Conservation (phyloP, 1,284 basidiomycete genomes). For the Ganoderma sp. region DNA sequence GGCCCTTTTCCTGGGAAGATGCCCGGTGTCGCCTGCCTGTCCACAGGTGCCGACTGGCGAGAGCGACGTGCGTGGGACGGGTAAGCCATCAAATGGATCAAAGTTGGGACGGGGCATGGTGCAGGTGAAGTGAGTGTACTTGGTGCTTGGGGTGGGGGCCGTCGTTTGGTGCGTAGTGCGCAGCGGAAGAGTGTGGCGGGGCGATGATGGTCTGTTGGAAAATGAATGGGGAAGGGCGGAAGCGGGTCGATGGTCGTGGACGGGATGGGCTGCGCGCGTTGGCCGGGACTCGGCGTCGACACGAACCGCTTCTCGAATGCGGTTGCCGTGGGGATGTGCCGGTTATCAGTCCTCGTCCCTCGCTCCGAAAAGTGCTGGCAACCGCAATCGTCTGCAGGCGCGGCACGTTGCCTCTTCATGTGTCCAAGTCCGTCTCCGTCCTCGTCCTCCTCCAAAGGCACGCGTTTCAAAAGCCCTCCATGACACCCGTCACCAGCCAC, state of each 20-base stretch:
- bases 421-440: not conserved
- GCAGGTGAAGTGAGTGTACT: too few species aligned
- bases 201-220: not conserved
- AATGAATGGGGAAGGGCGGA: not conserved
- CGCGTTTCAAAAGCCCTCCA: slow-evolving; percentile 7
- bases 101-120: too few species aligned
- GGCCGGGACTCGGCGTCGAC: not conserved
- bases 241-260: not conserved
- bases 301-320: not conserved
- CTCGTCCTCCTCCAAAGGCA: not conserved
- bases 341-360: not conserved
- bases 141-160: not conserved
- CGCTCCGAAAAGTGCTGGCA: not conserved
- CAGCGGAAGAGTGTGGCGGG: not conserved
- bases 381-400: slow-evolving; percentile 2
- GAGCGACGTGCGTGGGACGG: not conserved
- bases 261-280: not conserved
- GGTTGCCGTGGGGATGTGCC: slow-evolving; percentile 1
- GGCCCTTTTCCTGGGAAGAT: slow-evolving; percentile 3
- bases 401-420: slow-evolving; percentile 1
- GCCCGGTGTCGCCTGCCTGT: not conserved
- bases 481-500: not conserved
- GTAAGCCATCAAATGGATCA: not conserved
- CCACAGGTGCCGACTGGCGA: not conserved
- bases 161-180: not conserved